Evolutionary conservation across 1,284 basidiomycete species (phyloP).

Genomic region (Pascua sp.): DNA sequence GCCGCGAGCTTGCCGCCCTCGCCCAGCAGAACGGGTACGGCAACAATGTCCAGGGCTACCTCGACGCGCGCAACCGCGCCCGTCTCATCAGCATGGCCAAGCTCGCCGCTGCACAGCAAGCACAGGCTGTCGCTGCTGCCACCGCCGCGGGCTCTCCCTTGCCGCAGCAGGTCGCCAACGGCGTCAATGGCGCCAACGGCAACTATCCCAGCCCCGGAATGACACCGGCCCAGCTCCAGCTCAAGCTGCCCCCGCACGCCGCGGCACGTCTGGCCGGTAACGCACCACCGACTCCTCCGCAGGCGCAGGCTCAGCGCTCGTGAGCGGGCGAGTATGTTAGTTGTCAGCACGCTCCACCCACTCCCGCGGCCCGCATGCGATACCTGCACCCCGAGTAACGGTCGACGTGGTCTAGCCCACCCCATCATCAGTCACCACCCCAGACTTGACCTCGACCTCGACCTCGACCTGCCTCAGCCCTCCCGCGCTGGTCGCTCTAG

Average conservation of each 20-base stretch:
- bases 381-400: no score
- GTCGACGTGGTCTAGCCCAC: neutral
- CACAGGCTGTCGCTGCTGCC: slow-evolving; percentile 12
- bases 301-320: slow-evolving; percentile 23
- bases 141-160: slow-evolving; percentile 10
- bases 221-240: slow-evolving; percentile 29
- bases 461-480: no score
- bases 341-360: neutral
- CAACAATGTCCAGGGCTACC: slow-evolving; percentile 29
- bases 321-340: slow-evolving; percentile 1
- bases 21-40: slow-evolving; percentile 28
- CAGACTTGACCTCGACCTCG: neutral
- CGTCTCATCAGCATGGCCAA: slow-evolving; percentile 25
- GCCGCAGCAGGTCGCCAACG: slow-evolving; percentile 1
- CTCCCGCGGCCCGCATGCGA: no score
- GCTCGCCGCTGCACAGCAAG: slow-evolving; percentile 26
- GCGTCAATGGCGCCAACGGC: neutral
- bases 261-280: slow-evolving; percentile 32
- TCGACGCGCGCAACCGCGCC: slow-evolving; percentile 28
- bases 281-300: slow-evolving; percentile 16
- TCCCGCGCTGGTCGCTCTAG: no score
- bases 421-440: neutral
- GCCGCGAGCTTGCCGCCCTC: slow-evolving; percentile 17
- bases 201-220: slow-evolving; percentile 15
- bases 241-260: slow-evolving; percentile 44